These are phyloP conservation scores for Trichoderma koningiopsis DNA, from an alignment of 2,329 filamentous ascomycete genomes.

Conservation along the genomic window DNA sequence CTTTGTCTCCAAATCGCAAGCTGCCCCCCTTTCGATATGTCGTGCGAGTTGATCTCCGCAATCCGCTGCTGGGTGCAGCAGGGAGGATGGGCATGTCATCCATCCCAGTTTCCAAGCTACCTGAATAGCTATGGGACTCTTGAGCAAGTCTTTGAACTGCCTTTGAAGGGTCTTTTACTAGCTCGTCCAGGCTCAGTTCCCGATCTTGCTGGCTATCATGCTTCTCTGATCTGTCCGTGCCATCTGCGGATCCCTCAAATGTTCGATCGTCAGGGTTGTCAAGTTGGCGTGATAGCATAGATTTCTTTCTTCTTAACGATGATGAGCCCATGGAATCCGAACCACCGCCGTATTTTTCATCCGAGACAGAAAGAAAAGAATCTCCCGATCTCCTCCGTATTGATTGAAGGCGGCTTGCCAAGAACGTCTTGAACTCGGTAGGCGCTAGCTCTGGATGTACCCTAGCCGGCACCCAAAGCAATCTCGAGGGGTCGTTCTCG, in stretches of 20 bases:
- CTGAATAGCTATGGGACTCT: constrained; percentile 52
- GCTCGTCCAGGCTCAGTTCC: constrained; percentile 73
- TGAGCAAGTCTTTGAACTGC: constrained; percentile 70
- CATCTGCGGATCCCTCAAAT: constrained; percentile 73
- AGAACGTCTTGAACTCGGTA: constrained; percentile 93
- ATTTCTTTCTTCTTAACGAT: constrained; percentile 82
- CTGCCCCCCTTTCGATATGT: constrained; percentile 87
- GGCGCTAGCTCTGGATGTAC: constrained; percentile 94
- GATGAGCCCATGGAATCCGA: constrained; percentile 46
- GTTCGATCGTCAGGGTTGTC: constrained; percentile 66
- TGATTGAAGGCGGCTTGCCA: constrained; percentile 88
- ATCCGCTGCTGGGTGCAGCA: constrained; percentile 71
- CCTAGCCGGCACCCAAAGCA: constrained; percentile 95
- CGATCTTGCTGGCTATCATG: constrained; percentile 60
- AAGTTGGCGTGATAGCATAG: constrained; percentile 91
- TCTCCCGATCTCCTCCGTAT: constrained; percentile 84
- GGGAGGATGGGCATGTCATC: constrained; percentile 89
- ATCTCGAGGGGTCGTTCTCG: constrained; percentile 81
- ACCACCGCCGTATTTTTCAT: constrained; percentile 53
- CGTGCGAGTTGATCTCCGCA: constrained; percentile 88
- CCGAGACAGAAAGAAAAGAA: constrained; percentile 61
- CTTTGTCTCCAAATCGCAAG: constrained; percentile 74
- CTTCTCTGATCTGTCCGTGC: constrained; percentile 75
- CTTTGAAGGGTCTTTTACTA: constrained; percentile 78
- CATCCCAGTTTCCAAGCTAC: constrained; percentile 45